These are phyloP conservation scores for Alternaria ethzedia DNA, from an alignment of 2,329 filamentous ascomycete species.

Conservation along the genomic window DNA sequence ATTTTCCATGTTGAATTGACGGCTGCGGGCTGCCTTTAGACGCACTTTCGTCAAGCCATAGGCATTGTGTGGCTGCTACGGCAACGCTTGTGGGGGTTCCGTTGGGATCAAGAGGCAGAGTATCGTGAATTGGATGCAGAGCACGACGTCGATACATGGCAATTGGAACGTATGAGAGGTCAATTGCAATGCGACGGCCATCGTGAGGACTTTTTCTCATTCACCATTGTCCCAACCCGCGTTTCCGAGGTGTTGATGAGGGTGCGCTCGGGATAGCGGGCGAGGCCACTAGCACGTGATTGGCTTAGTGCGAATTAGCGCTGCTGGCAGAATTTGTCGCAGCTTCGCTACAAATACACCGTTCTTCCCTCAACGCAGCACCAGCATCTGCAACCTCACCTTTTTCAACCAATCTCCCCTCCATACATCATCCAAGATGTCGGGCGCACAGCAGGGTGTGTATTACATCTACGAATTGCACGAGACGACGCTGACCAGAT, in stretches of 20 bases:
- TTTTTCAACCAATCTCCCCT: conserved; percentile 31
- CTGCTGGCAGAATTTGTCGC: conserved; percentile 31
- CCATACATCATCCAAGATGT: conserved; percentile 20
- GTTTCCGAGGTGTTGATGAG: conserved; percentile 31
- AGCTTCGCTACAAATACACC: conserved; percentile 32
- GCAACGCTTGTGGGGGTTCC: conserved; percentile 21
- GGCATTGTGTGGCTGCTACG: conserved; percentile 26
- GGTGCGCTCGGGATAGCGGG: conserved; percentile 28
- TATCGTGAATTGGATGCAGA: neutral
- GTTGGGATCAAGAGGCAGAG: neutral
- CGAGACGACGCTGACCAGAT: neutral
- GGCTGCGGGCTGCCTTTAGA: conserved; percentile 16
- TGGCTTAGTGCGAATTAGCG: conserved; percentile 32
- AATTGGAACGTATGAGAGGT: rapidly evolving
- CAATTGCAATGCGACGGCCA: neutral
- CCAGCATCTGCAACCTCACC: conserved; percentile 22
- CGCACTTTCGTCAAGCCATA: conserved; percentile 19
- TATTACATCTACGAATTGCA: neutral
- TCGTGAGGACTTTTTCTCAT: neutral
- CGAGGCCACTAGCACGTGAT: conserved; percentile 15
- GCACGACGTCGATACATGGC: neutral
- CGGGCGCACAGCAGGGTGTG: conserved; percentile 9
- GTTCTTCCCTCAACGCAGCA: conserved; percentile 26
- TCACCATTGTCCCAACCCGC: conserved; percentile 15
- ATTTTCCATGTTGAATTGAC: conserved; percentile 16